phyloP scores from a whole-genome alignment of 441 rosid species.

The Hura crepitans region DNA sequence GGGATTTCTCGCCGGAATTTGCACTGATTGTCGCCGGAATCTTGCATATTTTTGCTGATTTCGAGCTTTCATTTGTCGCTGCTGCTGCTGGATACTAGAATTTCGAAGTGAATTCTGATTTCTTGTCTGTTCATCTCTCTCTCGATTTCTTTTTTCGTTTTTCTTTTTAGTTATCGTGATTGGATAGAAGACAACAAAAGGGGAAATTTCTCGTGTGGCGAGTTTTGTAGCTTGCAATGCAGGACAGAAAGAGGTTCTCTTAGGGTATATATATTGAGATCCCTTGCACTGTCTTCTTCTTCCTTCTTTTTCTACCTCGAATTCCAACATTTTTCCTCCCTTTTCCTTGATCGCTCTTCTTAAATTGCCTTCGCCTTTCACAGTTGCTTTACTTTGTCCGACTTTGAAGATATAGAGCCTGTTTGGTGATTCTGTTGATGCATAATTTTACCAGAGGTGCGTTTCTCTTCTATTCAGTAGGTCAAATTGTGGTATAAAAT shows the following conservation, averaged over 20 bases:
- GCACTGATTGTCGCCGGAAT: not conserved
- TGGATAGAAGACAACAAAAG: constrained; percentile 33
- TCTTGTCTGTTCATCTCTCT: not conserved
- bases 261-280: constrained; percentile 39
- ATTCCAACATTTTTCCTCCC: not conserved
- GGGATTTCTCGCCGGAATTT: constrained; percentile 48
- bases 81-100: constrained; percentile 22
- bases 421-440: constrained; percentile 22
- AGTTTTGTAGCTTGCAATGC: constrained; percentile 45
- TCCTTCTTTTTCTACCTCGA: not conserved
- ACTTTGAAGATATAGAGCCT: constrained; percentile 20
- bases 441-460: constrained; percentile 33
- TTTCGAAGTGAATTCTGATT: constrained; percentile 14
- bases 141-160: not conserved
- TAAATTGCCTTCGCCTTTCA: constrained; percentile 15
- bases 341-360: constrained; percentile 16
- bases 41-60: not conserved
- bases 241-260: constrained; percentile 19
- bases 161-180: constrained; percentile 28
- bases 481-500: constrained; percentile 23
- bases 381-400: not conserved
- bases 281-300: constrained; percentile 22
- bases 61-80: constrained; percentile 1
- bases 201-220: constrained; percentile 30
- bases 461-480: constrained; percentile 27